Base-by-base conservation (phyloP, 148 eudicot species). In the Chenopodium formosanum region DNA sequence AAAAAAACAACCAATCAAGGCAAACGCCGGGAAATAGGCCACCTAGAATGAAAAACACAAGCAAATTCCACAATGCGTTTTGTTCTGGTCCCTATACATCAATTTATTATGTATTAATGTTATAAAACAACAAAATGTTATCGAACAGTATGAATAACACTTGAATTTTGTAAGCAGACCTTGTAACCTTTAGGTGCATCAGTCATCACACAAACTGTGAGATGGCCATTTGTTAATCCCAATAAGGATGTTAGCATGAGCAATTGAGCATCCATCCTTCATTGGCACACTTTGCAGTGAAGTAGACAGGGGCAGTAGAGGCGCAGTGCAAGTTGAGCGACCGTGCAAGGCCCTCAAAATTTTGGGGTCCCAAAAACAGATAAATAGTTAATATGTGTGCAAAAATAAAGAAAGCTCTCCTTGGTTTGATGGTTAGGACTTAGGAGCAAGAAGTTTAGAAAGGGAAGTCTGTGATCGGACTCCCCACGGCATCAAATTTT, bases 241-340 rank as follows among this genome's bases (percentile, higher is more conserved):
- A 92, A 50, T 23, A 94, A 76, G 11, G 92, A 90, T 16, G 69
- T 73, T 11, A 91, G 92, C 80, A 85, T 34, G 56, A 94, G 88
- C 98, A 92, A 92, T 90, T 34, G 56, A 94, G 88, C 98, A 92
- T 94, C 91, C 92, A 92, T n/a, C 94, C 98, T 77, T 94, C 90
- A 78, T 87, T 87, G 12, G 87, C 94, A 52, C 92, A 94, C 72
- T 92, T 25, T 25, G 25, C 25, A 25, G 25, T 25, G 25, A 25
- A 25, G 25, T 25, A 31, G 32, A 31, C 32, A 31, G 32, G 32
- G 32, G 32, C 2, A 2, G 32, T 2, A 2, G 32, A 31, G 32
- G 32, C 1, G 32, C 32, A 2, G 32, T 31, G 32, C 32, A 31
- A 31, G 1, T 31, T 31, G 32, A 31, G 32, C 2, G 32, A 31